Evolutionary conservation across 495 filamentous ascomycete species (phyloP).

Genomic region (Penicillium cosmopolitanum): DNA sequence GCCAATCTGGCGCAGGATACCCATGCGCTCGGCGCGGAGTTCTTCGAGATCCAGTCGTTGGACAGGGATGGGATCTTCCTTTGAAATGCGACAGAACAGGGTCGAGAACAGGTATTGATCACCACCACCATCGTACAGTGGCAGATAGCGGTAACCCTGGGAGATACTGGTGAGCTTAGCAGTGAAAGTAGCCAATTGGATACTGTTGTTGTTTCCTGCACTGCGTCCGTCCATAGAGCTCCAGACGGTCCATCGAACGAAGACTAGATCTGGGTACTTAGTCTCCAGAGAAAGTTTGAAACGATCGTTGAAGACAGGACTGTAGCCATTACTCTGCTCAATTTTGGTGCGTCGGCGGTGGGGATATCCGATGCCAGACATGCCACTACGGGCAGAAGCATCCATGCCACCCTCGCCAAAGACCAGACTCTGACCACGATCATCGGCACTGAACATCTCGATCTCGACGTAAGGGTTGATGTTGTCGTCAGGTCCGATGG

Average conservation of each 20-base stretch:
- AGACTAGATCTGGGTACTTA: conserved; percentile 89
- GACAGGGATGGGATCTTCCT: conserved; percentile 57
- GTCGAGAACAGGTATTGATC: conserved; percentile 95
- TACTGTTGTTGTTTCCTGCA: conserved; percentile 62
- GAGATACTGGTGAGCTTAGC: conserved; percentile 88
- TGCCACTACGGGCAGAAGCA: conserved; percentile 67
- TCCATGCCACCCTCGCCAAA: conserved; percentile 70
- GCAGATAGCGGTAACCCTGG: conserved; percentile 94
- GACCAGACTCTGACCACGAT: conserved; percentile 70
- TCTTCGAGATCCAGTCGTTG: conserved; percentile 51
- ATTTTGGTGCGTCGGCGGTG: conserved; percentile 78
- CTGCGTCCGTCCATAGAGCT: conserved; percentile 71
- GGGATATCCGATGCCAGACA: conserved; percentile 73
- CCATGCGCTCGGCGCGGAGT: conserved; percentile 51
- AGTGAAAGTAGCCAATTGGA: conserved; percentile 83
- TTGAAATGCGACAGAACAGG: conserved; percentile 84
- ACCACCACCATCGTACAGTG: conserved; percentile 85
- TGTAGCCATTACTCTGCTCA: conserved; percentile 85
- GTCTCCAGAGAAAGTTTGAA: conserved; percentile 81
- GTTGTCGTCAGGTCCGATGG: conserved; percentile 66
- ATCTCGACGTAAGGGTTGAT: conserved; percentile 94
- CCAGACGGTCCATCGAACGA: conserved; percentile 91
- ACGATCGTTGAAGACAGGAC: conserved; percentile 78
- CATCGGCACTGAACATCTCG: conserved; percentile 91
- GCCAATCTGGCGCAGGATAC: conserved; percentile 53